Evolutionary conservation across 2,329 filamentous ascomycete species (phyloP).

Genomic region (Knufia petricola): DNA sequence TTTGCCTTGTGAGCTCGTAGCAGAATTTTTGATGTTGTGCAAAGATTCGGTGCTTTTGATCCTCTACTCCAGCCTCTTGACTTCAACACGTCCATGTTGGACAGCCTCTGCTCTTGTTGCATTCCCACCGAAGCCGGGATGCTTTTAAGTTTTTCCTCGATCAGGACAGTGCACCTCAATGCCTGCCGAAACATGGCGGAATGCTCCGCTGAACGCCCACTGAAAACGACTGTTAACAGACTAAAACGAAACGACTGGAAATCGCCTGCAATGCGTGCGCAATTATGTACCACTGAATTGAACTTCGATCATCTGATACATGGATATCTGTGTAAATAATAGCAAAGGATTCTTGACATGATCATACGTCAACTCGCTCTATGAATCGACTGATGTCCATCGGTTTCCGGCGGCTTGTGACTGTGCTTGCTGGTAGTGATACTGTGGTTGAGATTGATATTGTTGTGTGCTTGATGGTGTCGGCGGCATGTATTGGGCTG

Average conservation of each 20-base stretch:
- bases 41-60: background rate
- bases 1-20: background rate
- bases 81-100: background rate
- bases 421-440: constrained; percentile 1
- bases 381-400: constrained; percentile 7
- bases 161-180: background rate
- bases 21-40: background rate
- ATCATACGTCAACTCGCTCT: background rate
- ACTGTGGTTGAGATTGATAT: constrained; percentile 12
- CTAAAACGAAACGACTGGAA: background rate
- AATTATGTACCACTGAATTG: constrained; percentile 7
- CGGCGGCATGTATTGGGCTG: constrained; percentile 19
- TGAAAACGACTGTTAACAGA: background rate
- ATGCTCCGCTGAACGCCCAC: background rate
- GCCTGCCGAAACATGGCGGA: background rate
- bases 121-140: background rate
- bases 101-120: background rate
- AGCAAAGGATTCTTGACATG: background rate
- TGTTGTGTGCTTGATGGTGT: constrained; percentile 18
- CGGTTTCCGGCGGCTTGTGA: background rate
- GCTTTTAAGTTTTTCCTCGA: background rate
- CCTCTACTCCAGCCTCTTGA: background rate
- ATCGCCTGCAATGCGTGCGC: constrained; percentile 8
- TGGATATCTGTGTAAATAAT: constrained; percentile 4
- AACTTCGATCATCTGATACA: constrained; percentile 10